Base-by-base conservation (phyloP, 345 rosid genomes). In the Citrus inodora region DNA sequence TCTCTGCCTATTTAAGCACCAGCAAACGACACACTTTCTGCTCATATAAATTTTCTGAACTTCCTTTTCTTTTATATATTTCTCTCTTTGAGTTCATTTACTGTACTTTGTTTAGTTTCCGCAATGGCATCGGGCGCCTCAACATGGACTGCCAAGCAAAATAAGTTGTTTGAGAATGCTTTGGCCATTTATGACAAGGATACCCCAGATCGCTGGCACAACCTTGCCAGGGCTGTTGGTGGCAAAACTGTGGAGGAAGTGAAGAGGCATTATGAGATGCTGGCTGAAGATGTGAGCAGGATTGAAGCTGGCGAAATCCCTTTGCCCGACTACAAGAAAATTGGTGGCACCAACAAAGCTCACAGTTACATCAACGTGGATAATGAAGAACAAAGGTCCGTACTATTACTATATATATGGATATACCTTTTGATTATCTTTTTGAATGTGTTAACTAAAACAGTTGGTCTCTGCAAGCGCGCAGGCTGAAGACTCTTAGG, bases 131-230 rank as follows among this genome's bases (percentile, higher is more conserved):
- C 86, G 13, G 51, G 1, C 51, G 62, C 65, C 56, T 82, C 88
- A 7, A 77, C 64, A 7, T 88, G 91, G 91, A 88, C 91, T 6
- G 67, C 82, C 4, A 83, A 83, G 75, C 91, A 87, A 71, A 85
- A 88, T 87, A 88, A 88, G 55, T 25, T 83, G 85, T 88, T 88
- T 22, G 91, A 88, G 71, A 87, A 85, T 75, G 91, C 91, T 67
- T 70, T 87, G 79, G 88, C 85, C 51, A 81, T 80, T 37, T 83
- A 77, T 38, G 86, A 82, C 85, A 82, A 82, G 76, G 86, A 88
- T 19, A 83, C 88, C 0, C 91, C 89, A 0, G 89, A 87, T 77
- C 87, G 87, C 35, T 88, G 91, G 91, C 68, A 82, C 71, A 82
- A 87, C 2, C 78, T 88, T 1, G 91, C 89, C 66, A 82, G 85